A percentile compares a stretch with the other conserved stretches of the same genome.
Conservation (phyloP, 495 filamentous ascomycete species). For the Lasiosphaeria ovina region DNA sequence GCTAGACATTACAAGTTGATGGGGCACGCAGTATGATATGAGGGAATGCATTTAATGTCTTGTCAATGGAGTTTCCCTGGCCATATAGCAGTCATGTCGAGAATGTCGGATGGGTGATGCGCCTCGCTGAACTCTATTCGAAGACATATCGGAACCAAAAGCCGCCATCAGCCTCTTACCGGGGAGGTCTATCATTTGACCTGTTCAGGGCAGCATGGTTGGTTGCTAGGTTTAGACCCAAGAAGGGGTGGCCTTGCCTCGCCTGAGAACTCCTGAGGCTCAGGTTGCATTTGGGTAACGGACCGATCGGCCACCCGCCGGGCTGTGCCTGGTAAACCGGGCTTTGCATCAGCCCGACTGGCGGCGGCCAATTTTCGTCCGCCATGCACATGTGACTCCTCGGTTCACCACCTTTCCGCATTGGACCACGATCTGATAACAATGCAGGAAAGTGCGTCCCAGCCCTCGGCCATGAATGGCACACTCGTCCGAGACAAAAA, state of each 20-base stretch:
- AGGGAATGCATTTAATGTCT: not conserved
- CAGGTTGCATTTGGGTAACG: not conserved
- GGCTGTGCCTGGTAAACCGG: slow-evolving; percentile 11
- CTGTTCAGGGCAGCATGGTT: no score
- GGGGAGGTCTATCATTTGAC: no score
- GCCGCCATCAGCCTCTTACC: no score
- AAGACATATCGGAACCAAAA: no score
- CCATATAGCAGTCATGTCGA: no score
- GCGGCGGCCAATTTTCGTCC: slow-evolving; percentile 26
- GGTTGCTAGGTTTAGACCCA: no score
- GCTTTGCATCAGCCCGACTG: slow-evolving; percentile 16
- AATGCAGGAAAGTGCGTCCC: not conserved
- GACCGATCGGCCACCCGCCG: not conserved
- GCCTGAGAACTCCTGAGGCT: no score
- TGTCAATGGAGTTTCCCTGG: not conserved
- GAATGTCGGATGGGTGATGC: no score
- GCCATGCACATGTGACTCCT: slow-evolving; percentile 18
- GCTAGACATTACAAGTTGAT: not conserved
- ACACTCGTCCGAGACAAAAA: not conserved
- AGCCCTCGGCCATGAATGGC: not conserved
- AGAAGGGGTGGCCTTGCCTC: no score
- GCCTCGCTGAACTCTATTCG: no score
- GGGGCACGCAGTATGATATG: not conserved
- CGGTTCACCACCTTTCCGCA: slow-evolving; percentile 4
- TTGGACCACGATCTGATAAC: slow-evolving; percentile 19